Evolutionary conservation across 192 early-diverging fungal species (phyloP), one percentile per base, ranked within the genome.

Genomic region (Linnemannia exigua): DNA sequence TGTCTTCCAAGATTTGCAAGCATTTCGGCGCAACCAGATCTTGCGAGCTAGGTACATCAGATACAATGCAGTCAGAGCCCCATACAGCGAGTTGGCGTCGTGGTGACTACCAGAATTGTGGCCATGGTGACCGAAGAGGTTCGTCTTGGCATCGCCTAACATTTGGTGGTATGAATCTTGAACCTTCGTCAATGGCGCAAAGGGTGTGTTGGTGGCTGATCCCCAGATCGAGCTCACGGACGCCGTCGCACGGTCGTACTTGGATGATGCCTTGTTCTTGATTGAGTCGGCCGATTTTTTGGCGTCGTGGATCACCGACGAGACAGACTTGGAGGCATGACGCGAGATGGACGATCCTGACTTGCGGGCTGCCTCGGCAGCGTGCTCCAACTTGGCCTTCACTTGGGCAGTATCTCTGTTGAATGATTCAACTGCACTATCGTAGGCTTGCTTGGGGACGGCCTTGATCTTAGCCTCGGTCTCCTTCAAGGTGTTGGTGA

Each of bases 381-480:
- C 72, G 3, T 77, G 70, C 52, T 85, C 82, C 20, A 85, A 72
- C 35, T 79, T 85, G 35, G 69, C 50, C 25, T 79, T 79, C 33
- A 85, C 58, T 25, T 85, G 72, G 9, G 72, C 77, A 9, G 77
- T 85, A 3, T 79, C 82, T 54, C 52, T 79, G 73, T 79, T 68
- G 58, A 85, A 85, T 5, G 72, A 25, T 28, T 85, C 82, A 5
- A 85, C 28, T 12, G 77, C 82, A 36, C 46, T 31, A 15, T 85
- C 82, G 37, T 85, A 85, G 8, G 82, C 72, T 22, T 79, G 74
- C 72, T 79, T 85, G 68, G 77, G 82, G 0, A 54, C 74, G 1
- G 82, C 51, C 75, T 85, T 85, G 72, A 85, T 85, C 71, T 85
- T 85, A 22, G 50, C 52, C 68, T 85, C 82, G 1, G 77, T 52